phyloP scores from a whole-genome alignment of 345 rosid species.

The Clarkia xantiana region DNA sequence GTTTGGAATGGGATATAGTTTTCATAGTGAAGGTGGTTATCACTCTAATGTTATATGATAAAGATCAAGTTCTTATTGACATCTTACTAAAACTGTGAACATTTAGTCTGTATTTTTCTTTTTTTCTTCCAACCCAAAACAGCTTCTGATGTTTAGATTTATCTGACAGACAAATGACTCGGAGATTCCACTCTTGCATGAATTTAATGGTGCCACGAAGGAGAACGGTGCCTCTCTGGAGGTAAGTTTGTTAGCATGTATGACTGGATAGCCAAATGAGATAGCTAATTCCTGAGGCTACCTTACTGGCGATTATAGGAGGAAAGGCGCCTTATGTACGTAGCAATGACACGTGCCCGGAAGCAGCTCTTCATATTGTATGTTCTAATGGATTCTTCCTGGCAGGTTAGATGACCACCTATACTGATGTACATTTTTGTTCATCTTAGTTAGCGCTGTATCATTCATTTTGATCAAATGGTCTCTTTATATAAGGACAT shows the following conservation, averaged over 20 bases:
- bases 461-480: background rate
- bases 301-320: slow-evolving; percentile 33
- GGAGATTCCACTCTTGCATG: slow-evolving; percentile 83
- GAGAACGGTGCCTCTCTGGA: slow-evolving; percentile 54
- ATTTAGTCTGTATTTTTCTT: too few relatives aligned
- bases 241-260: slow-evolving; percentile 24
- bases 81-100: too few relatives aligned
- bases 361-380: slow-evolving; percentile 67
- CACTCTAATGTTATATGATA: too few relatives aligned
- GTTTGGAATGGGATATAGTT: slow-evolving; percentile 91
- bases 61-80: too few relatives aligned
- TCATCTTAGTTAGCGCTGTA: slow-evolving; percentile 2
- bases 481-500: too few relatives aligned
- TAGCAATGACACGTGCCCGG: slow-evolving; percentile 96
- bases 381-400: slow-evolving; percentile 63
- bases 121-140: too few relatives aligned
- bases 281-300: background rate
- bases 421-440: slow-evolving; percentile 3
- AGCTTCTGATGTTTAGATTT: slow-evolving; percentile 1
- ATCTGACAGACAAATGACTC: slow-evolving; percentile 70
- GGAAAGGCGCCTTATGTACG: slow-evolving; percentile 80
- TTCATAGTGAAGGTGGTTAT: slow-evolving; percentile 77
- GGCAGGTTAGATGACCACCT: slow-evolving; percentile 57
- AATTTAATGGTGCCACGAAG: slow-evolving; percentile 30
- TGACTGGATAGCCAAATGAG: background rate